Evolutionary conservation across 2,329 filamentous ascomycete genomes (phyloP), one percentile per base, ranked within the genome.

Genomic region (Aspergillus sp.): DNA sequence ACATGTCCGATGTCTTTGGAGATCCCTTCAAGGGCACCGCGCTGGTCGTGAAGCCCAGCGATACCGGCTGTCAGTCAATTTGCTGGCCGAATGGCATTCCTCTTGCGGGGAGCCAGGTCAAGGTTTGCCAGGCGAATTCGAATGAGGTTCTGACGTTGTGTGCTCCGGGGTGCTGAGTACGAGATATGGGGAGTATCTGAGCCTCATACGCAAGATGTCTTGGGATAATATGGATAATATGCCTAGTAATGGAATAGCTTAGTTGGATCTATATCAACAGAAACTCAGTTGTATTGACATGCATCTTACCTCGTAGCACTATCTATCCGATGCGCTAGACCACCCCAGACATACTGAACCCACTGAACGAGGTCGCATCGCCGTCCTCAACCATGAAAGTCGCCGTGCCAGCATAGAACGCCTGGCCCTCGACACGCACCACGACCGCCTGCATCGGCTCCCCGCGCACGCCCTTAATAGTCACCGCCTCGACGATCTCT

Each of bases 1-100:
- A 76, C 48, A 59, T 77, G 51, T 72, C 68, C 4, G 69, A 73
- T 61, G 73, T 76, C 49, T 72, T 72, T 45, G 74, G 73, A 3
- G 69, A 74, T 51, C 64, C 74, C 9, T 76, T 76, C 59, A 60
- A 61, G 1, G 67, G 68, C 3, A 53, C 57, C 7, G 40, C 57
- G 0, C 46, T 72, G 10, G 50, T 49, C 1, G 59, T 72, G 8
- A 52, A 58, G 13, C 61, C 66, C 7, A 61, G 55, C 5, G 58
- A 68, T 22, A 33, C 50, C 3, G 48, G 44, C 3, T 72, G 70
- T 48, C 52, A 52, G 19, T 53, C 49, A 3, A 64, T 72, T 41
- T 68, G 65, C 46, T 73, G 70, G 70, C 33, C 61, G 2, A 52
- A 64, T 47, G 69, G 69, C 3, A 55, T 63, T 3, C 51, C 63